Base-by-base conservation (phyloP, 1,284 basidiomycete genomes). In the Leccinum pachyderme region DNA sequence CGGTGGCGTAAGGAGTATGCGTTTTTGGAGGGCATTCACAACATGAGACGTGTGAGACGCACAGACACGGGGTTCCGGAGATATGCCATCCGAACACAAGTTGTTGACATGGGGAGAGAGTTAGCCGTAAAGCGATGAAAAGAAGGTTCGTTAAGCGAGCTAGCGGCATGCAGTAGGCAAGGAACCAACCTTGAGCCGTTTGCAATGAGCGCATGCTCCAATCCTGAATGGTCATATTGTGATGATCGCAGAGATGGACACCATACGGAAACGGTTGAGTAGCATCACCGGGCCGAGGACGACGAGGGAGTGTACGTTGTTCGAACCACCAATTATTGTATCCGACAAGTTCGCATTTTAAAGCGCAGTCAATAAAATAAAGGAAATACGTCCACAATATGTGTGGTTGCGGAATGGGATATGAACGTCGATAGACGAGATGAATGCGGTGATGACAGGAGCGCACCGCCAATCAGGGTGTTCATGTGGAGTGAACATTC, bases 171-270 rank as follows among this genome's bases (percentile, higher is more conserved):
- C 9, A 29, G 24, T 24, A 51, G 47, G 44, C 25, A 47, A 51
- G 46, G 45, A 27, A 74, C 84, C 57, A 71, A 87, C 89, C 84
- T 91, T 91, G 66, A 91, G 81, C 63, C 84, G 86, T 72, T 90
- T 91, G 78, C 89, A 92, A 65, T 90, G 82, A 8, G 80, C 86
- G 69, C 89, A 92, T 43, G 89, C 89, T 58, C 89, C 87, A 56
- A 86, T 83, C 51, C 88, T 91, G 68, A 52, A 59, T 22, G 39
- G 25, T 45, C 44, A 29, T 57, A 27, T 55, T 49, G 47, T 54
- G 27, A 35, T 37, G 54, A 32, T 9, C 13, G 25, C 18, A 50
- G 54, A 44, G 52, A 52, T 43, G 28, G 46, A n/a, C 49, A 51
- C 57, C 51, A 52, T 51, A 18, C 27, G 29, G 48, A 45, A 25